Conservation (phyloP, 2,329 filamentous ascomycete species). For the Colletotrichum sidae region DNA sequence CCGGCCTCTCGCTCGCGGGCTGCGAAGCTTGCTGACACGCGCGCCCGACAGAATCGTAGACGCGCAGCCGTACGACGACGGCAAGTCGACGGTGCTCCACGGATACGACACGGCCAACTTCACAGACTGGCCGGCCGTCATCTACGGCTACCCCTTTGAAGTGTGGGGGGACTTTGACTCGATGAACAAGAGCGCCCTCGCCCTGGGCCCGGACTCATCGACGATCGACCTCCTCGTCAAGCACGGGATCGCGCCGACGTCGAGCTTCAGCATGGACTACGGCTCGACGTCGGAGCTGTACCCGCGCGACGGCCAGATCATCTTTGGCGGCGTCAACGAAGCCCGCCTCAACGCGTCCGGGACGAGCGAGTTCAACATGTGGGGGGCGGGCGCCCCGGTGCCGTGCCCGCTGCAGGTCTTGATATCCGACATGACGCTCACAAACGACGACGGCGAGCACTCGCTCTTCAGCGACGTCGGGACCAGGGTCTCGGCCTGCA, state of each 20-base stretch:
- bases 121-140: constrained; percentile 32
- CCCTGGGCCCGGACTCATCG: constrained; percentile 37
- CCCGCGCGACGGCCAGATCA: constrained; percentile 35
- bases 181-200: constrained; percentile 37
- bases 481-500: constrained; percentile 35
- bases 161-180: constrained; percentile 38
- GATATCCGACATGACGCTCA: constrained; percentile 35
- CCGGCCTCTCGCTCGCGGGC: too few species aligned
- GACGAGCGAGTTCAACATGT: constrained; percentile 33
- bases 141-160: constrained; percentile 35
- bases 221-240: constrained; percentile 31
- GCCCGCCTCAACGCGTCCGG: constrained; percentile 32
- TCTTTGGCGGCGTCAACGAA: constrained; percentile 36
- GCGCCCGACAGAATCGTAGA: constrained; percentile 4
- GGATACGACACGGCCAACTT: constrained; percentile 37
- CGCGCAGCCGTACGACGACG: constrained; percentile 18
- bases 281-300: constrained; percentile 36
- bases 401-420: constrained; percentile 37
- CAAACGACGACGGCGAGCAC: constrained; percentile 37
- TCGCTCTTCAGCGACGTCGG: constrained; percentile 34
- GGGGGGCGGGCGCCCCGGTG: constrained; percentile 27
- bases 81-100: constrained; percentile 29
- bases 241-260: constrained; percentile 23
- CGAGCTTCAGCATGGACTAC: constrained; percentile 34
- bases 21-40: background rate